Percentiles rank a stretch among this genome's conserved stretches.
phyloP scores from a whole-genome alignment of 1,139 yeast genomes.

The Geotrichum bryndzae region DNA sequence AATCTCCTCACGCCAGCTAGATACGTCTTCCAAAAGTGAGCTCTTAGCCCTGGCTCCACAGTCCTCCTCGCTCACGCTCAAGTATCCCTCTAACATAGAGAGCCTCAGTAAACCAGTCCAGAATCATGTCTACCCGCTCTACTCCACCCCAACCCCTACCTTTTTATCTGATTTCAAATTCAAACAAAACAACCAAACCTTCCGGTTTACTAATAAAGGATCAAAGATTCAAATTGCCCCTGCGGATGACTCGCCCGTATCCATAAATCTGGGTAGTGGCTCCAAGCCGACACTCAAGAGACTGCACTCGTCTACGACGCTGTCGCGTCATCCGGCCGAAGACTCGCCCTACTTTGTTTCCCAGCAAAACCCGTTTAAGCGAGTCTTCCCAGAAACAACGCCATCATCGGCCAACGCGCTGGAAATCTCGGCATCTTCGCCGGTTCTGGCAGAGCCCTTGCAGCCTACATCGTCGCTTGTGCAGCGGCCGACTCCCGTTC shows the following conservation, averaged over 20 bases:
- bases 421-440: background rate
- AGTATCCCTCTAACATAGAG: background rate
- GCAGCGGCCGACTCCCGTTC: background rate
- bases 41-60: background rate
- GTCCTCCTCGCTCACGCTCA: constrained; percentile 7
- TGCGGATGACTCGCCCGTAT: background rate
- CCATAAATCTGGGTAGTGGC: background rate
- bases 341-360: constrained; percentile 2
- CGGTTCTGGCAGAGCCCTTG: background rate
- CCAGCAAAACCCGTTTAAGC: constrained; percentile 7
- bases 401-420: background rate
- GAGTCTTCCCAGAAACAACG: constrained; percentile 1
- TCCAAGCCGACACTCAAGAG: background rate
- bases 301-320: constrained; percentile 3
- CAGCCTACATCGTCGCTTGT: background rate
- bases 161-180: constrained; percentile 13
- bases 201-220: constrained; percentile 2
- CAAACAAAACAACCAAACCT: constrained; percentile 2
- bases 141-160: constrained; percentile 3
- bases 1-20: background rate
- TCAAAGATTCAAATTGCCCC: background rate
- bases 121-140: constrained; percentile 12
- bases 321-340: background rate
- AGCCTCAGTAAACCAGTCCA: constrained; percentile 4
- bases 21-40: background rate